A percentile compares a stretch with the other conserved stretches of the same genome.
Evolutionary conservation across 306 rosid genomes (phyloP).

Genomic region (Acmispon strigosus): DNA sequence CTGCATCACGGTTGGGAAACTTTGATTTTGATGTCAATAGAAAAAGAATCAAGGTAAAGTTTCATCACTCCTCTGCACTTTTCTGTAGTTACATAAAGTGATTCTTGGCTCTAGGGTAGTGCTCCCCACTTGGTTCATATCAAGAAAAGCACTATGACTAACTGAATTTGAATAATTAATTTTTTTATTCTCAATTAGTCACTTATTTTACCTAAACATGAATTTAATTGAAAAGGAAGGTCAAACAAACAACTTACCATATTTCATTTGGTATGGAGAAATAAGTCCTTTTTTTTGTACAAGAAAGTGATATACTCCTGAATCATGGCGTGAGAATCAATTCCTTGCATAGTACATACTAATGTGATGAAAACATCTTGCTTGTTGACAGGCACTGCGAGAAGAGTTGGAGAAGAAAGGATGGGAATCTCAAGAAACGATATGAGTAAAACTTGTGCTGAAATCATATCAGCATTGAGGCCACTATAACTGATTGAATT

Average conservation of each 20-base stretch:
- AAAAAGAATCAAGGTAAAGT: constrained; percentile 81
- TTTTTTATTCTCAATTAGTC: not conserved
- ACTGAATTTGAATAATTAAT: not conserved
- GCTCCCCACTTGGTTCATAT: not conserved
- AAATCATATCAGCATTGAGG: not conserved
- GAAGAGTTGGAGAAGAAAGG: constrained; percentile 74
- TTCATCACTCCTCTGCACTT: not conserved
- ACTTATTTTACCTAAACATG: not conserved
- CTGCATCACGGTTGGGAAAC: constrained; percentile 79
- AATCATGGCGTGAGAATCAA: too few relatives aligned
- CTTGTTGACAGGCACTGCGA: constrained; percentile 51
- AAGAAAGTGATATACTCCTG: too few relatives aligned
- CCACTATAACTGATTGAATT: not conserved
- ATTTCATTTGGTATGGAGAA: too few relatives aligned
- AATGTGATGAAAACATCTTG: not conserved
- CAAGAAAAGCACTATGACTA: not conserved
- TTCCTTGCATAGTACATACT: too few relatives aligned
- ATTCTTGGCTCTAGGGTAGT: not conserved
- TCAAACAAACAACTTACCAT: not conserved
- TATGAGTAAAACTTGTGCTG: not conserved
- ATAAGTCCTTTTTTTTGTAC: too few relatives aligned
- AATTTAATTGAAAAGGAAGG: not conserved
- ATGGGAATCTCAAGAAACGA: constrained; percentile 64
- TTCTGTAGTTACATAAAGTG: not conserved
- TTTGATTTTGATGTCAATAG: constrained; percentile 82